These are phyloP conservation scores for Salix brachista DNA, from an alignment of 345 rosid species.

Conservation along the genomic window DNA sequence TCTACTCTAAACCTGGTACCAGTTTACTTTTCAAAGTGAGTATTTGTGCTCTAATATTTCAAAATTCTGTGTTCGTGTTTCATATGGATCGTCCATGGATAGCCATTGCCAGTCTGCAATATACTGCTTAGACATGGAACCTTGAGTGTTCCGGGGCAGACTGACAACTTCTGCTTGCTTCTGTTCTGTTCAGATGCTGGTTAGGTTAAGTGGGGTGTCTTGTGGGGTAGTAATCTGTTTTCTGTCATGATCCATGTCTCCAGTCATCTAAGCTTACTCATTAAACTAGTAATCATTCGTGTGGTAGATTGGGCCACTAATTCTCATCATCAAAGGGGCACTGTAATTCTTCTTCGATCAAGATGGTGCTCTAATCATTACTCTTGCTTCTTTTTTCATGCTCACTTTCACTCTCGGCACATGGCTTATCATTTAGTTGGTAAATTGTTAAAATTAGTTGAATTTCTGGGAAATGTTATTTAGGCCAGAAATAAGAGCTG, in stretches of 20 bases:
- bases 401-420: background rate
- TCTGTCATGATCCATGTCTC: background rate
- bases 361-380: background rate
- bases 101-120: slow-evolving; percentile 10
- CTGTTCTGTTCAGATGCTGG: slow-evolving; percentile 4
- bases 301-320: background rate
- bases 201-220: slow-evolving; percentile 6
- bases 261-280: background rate
- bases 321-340: background rate
- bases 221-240: slow-evolving; percentile 11
- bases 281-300: background rate
- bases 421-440: background rate
- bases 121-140: slow-evolving; percentile 16
- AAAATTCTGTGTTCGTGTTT: background rate
- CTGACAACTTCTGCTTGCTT: slow-evolving; percentile 16
- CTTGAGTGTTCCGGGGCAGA: slow-evolving; percentile 13
- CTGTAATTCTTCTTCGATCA: background rate
- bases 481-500: background rate
- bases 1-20: background rate
- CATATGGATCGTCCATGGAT: background rate
- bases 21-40: slow-evolving; percentile 10
- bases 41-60: slow-evolving; percentile 7
- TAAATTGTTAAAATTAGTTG: background rate
- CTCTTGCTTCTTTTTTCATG: background rate
- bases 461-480: no score